phyloP scores from a whole-genome alignment of 2,329 filamentous ascomycete genomes.

The Epichloe brachyelytri region DNA sequence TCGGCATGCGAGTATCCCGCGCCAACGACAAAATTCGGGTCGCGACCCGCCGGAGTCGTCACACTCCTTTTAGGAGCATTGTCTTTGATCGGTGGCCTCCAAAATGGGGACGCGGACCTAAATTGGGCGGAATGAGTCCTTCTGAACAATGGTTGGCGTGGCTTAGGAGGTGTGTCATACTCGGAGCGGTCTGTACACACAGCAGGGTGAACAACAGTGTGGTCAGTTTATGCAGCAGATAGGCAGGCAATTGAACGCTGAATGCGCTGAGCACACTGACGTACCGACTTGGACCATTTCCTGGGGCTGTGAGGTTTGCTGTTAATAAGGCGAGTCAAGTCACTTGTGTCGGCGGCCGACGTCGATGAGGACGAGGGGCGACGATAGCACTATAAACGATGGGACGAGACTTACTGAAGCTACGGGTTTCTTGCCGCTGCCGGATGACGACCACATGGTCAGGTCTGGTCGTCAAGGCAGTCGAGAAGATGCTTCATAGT shows the following conservation, averaged over 20 bases:
- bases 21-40: slow-evolving; percentile 68
- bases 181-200: slow-evolving; percentile 43
- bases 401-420: slow-evolving; percentile 48
- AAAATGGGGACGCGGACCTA: slow-evolving; percentile 83
- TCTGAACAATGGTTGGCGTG: slow-evolving; percentile 14
- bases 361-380: background rate
- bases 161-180: slow-evolving; percentile 30
- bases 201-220: slow-evolving; percentile 10
- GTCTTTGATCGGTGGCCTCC: slow-evolving; percentile 50
- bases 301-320: slow-evolving; percentile 40
- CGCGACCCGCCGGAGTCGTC: slow-evolving; percentile 30
- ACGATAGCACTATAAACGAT: background rate
- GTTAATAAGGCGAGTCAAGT: slow-evolving; percentile 16
- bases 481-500: slow-evolving; percentile 18
- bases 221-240: background rate
- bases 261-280: slow-evolving; percentile 14
- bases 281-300: slow-evolving; percentile 99
- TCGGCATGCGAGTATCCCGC: slow-evolving; percentile 95
- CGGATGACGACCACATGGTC: slow-evolving; percentile 53
- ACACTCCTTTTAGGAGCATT: slow-evolving; percentile 36
- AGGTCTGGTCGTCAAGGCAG: slow-evolving; percentile 15
- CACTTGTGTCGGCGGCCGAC: background rate
- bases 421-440: slow-evolving; percentile 54
- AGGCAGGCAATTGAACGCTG: background rate
- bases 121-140: slow-evolving; percentile 7